Evolutionary conservation across 371 early-diverging fungal genomes (phyloP), one percentile per base, ranked within the genome.

Genomic region (Rhizomucor miehei): DNA sequence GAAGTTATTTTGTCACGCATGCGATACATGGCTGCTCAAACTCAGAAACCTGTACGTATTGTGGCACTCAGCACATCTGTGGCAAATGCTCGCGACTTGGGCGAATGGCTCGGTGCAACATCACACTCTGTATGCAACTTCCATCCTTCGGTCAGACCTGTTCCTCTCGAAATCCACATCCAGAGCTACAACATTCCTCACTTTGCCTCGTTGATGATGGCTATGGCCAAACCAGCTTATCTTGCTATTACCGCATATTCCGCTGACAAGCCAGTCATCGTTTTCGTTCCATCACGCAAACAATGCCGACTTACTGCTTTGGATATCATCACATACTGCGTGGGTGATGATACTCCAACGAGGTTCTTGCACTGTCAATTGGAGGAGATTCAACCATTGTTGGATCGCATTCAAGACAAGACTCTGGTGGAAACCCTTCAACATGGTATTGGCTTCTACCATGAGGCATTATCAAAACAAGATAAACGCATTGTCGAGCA

Each of bases 81-180:
- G 43, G 93, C 95, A 14, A 97, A 99, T 67, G 98, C 97, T 24
- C 81, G 89, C 25, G 99, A 99, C 69, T 66, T 99, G 46, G 97
- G 93, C 6, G 92, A 91, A 60, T 99, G 99, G 99, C 87, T 99
- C 48, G 97, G 96, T 25, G 90, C 90, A 0, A 79, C 87, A 0
- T 65, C 79, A 6, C 77, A 84, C 11, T 77, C 85, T 8, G 87
- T 90, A 5, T 96, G 89, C 73, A 99, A 94, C 66, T 99, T 97
- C 82, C 88, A 89, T 50, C 97, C 96, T 23, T 87, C 85, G 44
- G 95, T 96, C 10, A 86, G 98, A 9, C 92, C 95, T 17, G 86
- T 93, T 38, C 95, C 97, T 6, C 71, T 97, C 51, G 97, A 97
- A 61, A 91, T 97, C 55, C 91, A 90, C 56, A 91, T 98, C 58